Evolutionary conservation across 2,329 filamentous ascomycete genomes (phyloP).

Genomic region (Penicillium brevicompactum): DNA sequence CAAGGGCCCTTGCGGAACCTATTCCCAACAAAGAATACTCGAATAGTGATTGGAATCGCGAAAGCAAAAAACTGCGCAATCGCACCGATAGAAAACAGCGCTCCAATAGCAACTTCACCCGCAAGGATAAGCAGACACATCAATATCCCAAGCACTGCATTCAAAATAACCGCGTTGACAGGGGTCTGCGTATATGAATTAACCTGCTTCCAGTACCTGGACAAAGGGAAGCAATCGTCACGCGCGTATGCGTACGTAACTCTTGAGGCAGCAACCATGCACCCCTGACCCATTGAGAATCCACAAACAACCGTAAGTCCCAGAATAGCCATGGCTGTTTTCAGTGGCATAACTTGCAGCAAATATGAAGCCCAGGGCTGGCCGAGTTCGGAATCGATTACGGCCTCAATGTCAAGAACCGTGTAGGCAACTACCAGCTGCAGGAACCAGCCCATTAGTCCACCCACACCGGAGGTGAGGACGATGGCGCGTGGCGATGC

Average conservation of each 20-base stretch:
- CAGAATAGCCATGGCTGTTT: constrained; percentile 64
- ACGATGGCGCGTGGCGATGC: constrained; percentile 73
- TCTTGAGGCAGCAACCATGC: constrained; percentile 68
- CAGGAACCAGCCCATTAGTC: constrained; percentile 71
- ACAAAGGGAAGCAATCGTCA: constrained; percentile 69
- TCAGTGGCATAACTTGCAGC: constrained; percentile 64
- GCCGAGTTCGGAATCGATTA: constrained; percentile 63
- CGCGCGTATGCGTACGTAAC: constrained; percentile 74
- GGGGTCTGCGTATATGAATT: constrained; percentile 65
- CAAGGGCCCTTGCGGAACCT: constrained; percentile 69
- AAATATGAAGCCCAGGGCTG: constrained; percentile 73
- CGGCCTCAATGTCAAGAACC: constrained; percentile 62
- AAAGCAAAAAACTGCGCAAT: constrained; percentile 65
- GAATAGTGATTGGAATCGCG: constrained; percentile 46
- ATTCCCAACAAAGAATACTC: constrained; percentile 57
- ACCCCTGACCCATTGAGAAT: constrained; percentile 73
- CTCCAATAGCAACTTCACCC: constrained; percentile 64
- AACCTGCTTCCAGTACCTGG: constrained; percentile 60
- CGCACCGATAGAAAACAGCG: constrained; percentile 70
- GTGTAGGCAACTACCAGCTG: constrained; percentile 74
- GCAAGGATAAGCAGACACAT: constrained; percentile 67
- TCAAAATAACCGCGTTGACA: constrained; percentile 71
- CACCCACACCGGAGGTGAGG: constrained; percentile 67
- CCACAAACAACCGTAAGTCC: constrained; percentile 68
- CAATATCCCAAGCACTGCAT: constrained; percentile 60